These are phyloP conservation scores for Grifola frondosa DNA, from an alignment of 1,284 basidiomycete species.

Conservation along the genomic window DNA sequence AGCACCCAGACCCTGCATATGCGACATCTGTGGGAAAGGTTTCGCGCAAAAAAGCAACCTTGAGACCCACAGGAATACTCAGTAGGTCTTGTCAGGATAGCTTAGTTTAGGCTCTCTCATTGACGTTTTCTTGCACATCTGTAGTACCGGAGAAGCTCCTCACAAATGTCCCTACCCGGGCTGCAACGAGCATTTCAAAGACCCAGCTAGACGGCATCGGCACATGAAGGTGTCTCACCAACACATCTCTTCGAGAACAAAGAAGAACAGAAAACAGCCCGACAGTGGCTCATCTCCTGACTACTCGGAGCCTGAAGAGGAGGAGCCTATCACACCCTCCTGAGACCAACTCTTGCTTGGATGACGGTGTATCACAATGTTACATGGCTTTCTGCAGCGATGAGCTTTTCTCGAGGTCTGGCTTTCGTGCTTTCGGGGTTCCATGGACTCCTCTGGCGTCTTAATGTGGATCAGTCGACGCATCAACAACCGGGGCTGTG, in stretches of 20 bases:
- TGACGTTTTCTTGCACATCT: slow-evolving; percentile 1
- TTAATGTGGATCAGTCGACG: no score
- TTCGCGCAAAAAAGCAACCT: slow-evolving; percentile 63
- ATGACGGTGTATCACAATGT: no score
- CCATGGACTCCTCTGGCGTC: no score
- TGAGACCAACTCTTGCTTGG: slow-evolving; percentile 1
- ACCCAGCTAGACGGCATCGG: slow-evolving; percentile 60
- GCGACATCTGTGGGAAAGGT: slow-evolving; percentile 51
- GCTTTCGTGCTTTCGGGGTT: no score
- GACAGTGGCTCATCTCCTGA: slow-evolving; percentile 3
- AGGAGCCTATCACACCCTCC: slow-evolving; percentile 2
- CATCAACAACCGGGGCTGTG: no score
- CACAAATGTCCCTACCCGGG: slow-evolving; percentile 49
- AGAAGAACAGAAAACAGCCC: slow-evolving; percentile 15
- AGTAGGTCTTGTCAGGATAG: slow-evolving; percentile 51
- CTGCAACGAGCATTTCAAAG: slow-evolving; percentile 56
- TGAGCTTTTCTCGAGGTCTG: no score
- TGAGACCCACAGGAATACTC: slow-evolving; percentile 59
- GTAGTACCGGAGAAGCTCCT: slow-evolving; percentile 55
- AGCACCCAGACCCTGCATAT: slow-evolving; percentile 48
- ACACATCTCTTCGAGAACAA: slow-evolving; percentile 44
- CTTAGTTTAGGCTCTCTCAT: slow-evolving; percentile 8
- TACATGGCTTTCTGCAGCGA: no score
- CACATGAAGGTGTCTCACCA: slow-evolving; percentile 56
- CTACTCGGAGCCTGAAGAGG: slow-evolving; percentile 7